Conservation (phyloP, 1,139 yeast genomes). For the Casaregolazyma lundiana region DNA sequence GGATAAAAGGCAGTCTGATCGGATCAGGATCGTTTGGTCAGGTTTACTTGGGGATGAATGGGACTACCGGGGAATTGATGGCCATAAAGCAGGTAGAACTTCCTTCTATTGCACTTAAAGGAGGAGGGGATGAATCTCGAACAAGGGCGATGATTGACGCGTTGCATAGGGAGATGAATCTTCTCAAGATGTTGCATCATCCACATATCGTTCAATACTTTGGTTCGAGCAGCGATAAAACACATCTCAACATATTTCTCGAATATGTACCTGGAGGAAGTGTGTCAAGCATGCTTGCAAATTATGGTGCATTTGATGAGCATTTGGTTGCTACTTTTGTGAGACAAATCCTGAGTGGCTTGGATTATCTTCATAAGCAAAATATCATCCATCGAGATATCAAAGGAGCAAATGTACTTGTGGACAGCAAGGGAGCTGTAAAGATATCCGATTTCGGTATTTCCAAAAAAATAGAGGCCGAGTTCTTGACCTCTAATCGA, state of each 20-base stretch:
- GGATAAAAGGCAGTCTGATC: slow-evolving; percentile 89
- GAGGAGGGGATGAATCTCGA: slow-evolving; percentile 35
- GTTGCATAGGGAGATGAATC: slow-evolving; percentile 73
- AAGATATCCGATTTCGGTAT: slow-evolving; percentile 95
- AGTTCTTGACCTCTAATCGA: slow-evolving; percentile 46
- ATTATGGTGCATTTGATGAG: slow-evolving; percentile 90
- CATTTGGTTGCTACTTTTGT: slow-evolving; percentile 80
- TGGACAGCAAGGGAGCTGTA: slow-evolving; percentile 85
- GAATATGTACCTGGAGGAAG: slow-evolving; percentile 98
- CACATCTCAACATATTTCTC: slow-evolving; percentile 71
- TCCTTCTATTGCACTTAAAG: slow-evolving; percentile 38
- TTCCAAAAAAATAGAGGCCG: slow-evolving; percentile 61
- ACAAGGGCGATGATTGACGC: slow-evolving; percentile 74
- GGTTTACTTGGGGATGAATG: slow-evolving; percentile 88
- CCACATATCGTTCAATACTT: slow-evolving; percentile 88
- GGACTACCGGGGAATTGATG: slow-evolving; percentile 90
- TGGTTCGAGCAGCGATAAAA: slow-evolving; percentile 72
- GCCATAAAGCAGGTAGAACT: slow-evolving; percentile 92
- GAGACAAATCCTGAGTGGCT: slow-evolving; percentile 76
- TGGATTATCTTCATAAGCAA: slow-evolving; percentile 73
- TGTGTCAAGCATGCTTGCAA: slow-evolving; percentile 75
- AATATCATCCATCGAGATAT: slow-evolving; percentile 88
- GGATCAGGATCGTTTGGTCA: slow-evolving; percentile 96
- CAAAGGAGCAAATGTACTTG: slow-evolving; percentile 87
- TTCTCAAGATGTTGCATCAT: slow-evolving; percentile 77